phyloP scores from a whole-genome alignment of 441 rosid species.

The Brassica balearica region DNA sequence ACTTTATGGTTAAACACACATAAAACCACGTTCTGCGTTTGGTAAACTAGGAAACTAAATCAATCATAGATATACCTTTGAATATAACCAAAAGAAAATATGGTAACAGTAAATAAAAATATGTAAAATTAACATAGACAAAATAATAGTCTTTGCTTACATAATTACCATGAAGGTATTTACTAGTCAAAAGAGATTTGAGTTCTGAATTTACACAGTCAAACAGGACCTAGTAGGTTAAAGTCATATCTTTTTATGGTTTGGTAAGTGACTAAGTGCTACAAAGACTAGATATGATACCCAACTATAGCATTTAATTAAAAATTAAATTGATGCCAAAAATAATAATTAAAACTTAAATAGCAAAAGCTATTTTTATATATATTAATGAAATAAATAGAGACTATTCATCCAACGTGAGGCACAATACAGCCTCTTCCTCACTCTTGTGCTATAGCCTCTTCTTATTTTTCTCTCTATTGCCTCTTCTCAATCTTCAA shows the following conservation, averaged over 20 bases:
- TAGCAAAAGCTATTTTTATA: slow-evolving; percentile 21
- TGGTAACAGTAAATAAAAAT: not conserved
- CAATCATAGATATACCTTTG: slow-evolving; percentile 31
- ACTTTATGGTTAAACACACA: not conserved
- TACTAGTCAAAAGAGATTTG: slow-evolving; percentile 29
- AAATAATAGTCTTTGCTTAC: slow-evolving; percentile 9
- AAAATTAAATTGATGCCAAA: not conserved
- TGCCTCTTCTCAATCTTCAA: slow-evolving; percentile 35
- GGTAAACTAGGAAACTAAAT: slow-evolving; percentile 32
- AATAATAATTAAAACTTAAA: not conserved
- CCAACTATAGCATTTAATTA: slow-evolving; percentile 33
- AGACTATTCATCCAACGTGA: slow-evolving; percentile 45
- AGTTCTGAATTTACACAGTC: slow-evolving; percentile 26
- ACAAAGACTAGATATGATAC: slow-evolving; percentile 23
- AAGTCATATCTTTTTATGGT: slow-evolving; percentile 28
- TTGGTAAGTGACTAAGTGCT: slow-evolving; percentile 38
- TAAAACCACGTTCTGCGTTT: slow-evolving; percentile 10
- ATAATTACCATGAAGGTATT: slow-evolving; percentile 22
- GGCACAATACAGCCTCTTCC: slow-evolving; percentile 46
- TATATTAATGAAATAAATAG: slow-evolving; percentile 23
- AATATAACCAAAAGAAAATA: slow-evolving; percentile 23
- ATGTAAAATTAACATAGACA: not conserved
- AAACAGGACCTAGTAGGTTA: slow-evolving; percentile 14
- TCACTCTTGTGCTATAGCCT: slow-evolving; percentile 33
- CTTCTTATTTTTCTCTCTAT: slow-evolving; percentile 19